These are phyloP conservation scores for Massariosphaeria phaeospora DNA, from an alignment of 495 filamentous ascomycete genomes.

Conservation along the genomic window DNA sequence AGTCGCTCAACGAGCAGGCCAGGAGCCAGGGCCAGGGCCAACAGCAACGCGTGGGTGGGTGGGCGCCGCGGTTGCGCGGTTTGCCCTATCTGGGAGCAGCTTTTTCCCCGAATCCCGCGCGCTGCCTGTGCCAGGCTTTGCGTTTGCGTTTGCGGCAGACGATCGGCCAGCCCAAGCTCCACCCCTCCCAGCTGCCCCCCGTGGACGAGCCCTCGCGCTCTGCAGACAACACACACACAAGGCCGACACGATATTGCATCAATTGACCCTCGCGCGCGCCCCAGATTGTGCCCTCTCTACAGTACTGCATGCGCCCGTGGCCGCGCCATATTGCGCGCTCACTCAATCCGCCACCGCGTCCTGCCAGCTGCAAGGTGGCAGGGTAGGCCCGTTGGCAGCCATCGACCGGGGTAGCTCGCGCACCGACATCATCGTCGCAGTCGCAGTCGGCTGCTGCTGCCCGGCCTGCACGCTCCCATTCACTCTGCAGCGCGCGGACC, in stretches of 20 bases:
- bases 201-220: neutral
- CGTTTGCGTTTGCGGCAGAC: too few species aligned
- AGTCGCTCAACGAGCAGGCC: neutral
- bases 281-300: constrained; percentile 6
- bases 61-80: neutral
- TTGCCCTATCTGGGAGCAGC: constrained; percentile 6
- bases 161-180: neutral
- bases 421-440: too few species aligned
- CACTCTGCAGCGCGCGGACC: neutral
- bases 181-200: neutral
- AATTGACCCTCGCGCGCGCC: neutral
- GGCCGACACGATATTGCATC: constrained; percentile 15
- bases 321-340: constrained; percentile 1
- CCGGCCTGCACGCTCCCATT: neutral
- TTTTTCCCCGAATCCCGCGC: constrained; percentile 25
- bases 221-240: neutral
- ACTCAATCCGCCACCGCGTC: constrained; percentile 15
- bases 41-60: constrained; percentile 17
- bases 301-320: constrained; percentile 4
- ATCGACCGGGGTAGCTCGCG: constrained; percentile 20
- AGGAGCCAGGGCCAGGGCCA: too few species aligned
- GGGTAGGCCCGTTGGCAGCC: neutral
- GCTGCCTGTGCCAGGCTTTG: too few species aligned
- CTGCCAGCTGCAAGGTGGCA: neutral
- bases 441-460: neutral